Base-by-base conservation (phyloP, 225 moss, liverwort and hornwort genomes). In the Takakia lepidozioides region DNA sequence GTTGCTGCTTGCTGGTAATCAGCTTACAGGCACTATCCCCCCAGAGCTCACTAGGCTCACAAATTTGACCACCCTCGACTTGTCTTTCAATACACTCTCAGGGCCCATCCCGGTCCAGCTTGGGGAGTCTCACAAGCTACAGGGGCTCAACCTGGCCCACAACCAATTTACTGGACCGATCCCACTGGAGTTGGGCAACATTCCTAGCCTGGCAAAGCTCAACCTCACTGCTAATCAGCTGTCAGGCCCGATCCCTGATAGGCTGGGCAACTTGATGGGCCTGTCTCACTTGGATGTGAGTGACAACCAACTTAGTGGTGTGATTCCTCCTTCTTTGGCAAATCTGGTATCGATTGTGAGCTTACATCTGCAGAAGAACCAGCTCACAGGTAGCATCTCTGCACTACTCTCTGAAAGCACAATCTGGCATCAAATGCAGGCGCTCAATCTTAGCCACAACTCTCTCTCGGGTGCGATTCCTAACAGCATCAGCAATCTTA, bases 291-390 rank as follows among this genome's bases (percentile, higher is more conserved):
- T 74, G 29, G 58, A 62, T 29, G 40, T 83, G 21, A 54, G 60
- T 56, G 63, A 76, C 66, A 82, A 82, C 72, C 58, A 56, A 14
- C 48, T 80, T 29, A 42, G 61, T 9, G 75, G 80, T 22, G 8
- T 58, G 15, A 41, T 81, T 13, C 80, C 80, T 37, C 25, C 48
- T 1, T 67, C 89, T 27, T 63, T 90, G 38, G 74, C 83, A 2
- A 76, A 90, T 51, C 46, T 90, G 26, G 74, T 80, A 2, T 62
- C 83, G 2, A 76, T 90, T 4, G 83, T 83, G 29, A 71, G 71
- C 1, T 52, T 90, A 32, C 72, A 83, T 40, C 62, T 75, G 8
- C 65, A 71, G 11, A 55, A 34, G 11, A 90, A 90, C 22, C 48
- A 17, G 2, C 57, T 90, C 7, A 71, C 62, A 1, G 89, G 89